Evolutionary conservation across 495 filamentous ascomycete species (phyloP).

Genomic region (Penicillium psychrofluorescens): DNA sequence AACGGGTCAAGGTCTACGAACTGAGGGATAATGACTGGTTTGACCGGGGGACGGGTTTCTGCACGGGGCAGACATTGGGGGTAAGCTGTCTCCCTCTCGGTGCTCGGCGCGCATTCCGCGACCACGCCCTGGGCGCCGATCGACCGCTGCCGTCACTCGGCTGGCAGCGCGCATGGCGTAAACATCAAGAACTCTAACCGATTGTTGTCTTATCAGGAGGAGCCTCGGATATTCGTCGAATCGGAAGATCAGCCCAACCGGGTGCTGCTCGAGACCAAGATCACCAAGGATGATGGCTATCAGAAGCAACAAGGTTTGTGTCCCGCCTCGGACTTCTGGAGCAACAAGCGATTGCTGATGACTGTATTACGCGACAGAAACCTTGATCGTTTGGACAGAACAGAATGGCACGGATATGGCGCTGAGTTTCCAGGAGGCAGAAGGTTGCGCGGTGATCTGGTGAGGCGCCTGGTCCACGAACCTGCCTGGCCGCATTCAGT

Average conservation of each 20-base stretch:
- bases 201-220: constrained; percentile 45
- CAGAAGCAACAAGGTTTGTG: constrained; percentile 91
- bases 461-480: constrained; percentile 27
- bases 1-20: constrained; percentile 98
- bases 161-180: too few species aligned
- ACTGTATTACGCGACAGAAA: constrained; percentile 51
- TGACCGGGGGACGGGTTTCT: constrained; percentile 94
- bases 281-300: constrained; percentile 91
- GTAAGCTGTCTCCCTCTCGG: constrained; percentile 47
- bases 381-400: constrained; percentile 97
- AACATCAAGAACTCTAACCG: neutral
- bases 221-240: constrained; percentile 82
- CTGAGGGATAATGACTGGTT: constrained; percentile 98
- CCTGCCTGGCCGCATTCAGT: neutral
- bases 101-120: neutral
- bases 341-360: constrained; percentile 13
- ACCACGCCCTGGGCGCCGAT: too few species aligned
- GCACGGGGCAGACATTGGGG: constrained; percentile 66
- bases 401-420: constrained; percentile 87
- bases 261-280: constrained; percentile 76
- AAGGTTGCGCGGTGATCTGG: constrained; percentile 92
- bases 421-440: constrained; percentile 94
- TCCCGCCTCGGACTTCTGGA: constrained; percentile 11
- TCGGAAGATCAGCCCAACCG: constrained; percentile 86
- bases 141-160: too few species aligned